These are phyloP conservation scores for Corylus heterophylla DNA, from an alignment of 306 rosid species.

Conservation along the genomic window DNA sequence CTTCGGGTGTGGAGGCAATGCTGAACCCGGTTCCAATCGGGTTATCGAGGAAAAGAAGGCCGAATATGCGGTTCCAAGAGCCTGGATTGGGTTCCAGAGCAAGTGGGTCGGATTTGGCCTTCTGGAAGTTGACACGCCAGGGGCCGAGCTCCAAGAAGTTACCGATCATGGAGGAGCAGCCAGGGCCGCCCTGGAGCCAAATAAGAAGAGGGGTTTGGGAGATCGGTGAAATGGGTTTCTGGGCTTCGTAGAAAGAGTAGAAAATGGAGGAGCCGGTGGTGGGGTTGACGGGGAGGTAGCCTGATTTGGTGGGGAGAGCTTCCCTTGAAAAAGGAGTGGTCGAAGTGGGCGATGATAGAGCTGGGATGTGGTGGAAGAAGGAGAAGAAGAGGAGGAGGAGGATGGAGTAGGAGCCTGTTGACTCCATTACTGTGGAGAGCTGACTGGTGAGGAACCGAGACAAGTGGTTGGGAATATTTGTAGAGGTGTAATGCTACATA, in stretches of 20 bases:
- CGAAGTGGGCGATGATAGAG: constrained; percentile 16
- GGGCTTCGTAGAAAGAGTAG: constrained; percentile 83
- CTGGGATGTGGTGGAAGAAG: neutral
- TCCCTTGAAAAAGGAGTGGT: constrained; percentile 39
- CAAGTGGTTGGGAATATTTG: neutral
- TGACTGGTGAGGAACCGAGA: neutral
- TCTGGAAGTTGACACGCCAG: constrained; percentile 53
- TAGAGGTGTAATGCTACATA: too few relatives aligned
- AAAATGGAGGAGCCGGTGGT: constrained; percentile 61
- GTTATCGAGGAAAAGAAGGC: constrained; percentile 68
- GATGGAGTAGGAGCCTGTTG: neutral
- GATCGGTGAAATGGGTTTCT: constrained; percentile 41
- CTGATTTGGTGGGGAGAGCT: constrained; percentile 74
- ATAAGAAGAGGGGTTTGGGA: constrained; percentile 73
- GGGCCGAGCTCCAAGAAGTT: constrained; percentile 87
- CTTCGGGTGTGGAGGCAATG: constrained; percentile 48
- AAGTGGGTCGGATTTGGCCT: constrained; percentile 24
- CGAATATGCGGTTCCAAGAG: constrained; percentile 72
- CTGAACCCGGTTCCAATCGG: constrained; percentile 88
- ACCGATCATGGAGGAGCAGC: constrained; percentile 86
- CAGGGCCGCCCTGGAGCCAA: constrained; percentile 97
- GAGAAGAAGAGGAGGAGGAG: neutral
- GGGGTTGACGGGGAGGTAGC: constrained; percentile 57
- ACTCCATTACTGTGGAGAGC: neutral
- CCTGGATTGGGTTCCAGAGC: constrained; percentile 53